phyloP scores from a whole-genome alignment of 441 rosid genomes.

The Dalechampia spathulata region DNA sequence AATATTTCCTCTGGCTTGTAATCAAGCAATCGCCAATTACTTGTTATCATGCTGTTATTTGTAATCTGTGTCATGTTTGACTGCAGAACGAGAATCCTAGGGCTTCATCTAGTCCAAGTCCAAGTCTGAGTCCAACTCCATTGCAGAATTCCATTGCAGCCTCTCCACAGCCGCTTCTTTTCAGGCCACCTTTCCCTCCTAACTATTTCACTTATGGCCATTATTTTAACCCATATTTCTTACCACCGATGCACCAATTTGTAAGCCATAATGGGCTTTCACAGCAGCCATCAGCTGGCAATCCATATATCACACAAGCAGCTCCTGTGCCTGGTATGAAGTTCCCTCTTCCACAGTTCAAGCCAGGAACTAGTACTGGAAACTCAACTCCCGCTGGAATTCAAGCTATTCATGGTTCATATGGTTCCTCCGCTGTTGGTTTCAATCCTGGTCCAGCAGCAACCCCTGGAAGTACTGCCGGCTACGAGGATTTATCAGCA shows the following conservation, averaged over 20 bases:
- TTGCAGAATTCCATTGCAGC: conserved; percentile 42
- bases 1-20: no score
- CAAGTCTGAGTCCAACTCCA: conserved; percentile 41
- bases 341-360: conserved; percentile 44
- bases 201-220: conserved; percentile 56
- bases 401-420: conserved; percentile 45
- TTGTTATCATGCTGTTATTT: not conserved
- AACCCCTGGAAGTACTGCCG: conserved; percentile 36
- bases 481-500: conserved; percentile 43
- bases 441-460: conserved; percentile 44
- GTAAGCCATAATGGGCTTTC: conserved; percentile 52
- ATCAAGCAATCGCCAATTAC: not conserved
- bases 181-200: conserved; percentile 67
- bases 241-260: conserved; percentile 63
- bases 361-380: conserved; percentile 44
- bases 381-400: conserved; percentile 44
- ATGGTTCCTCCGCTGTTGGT: conserved; percentile 38
- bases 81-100: conserved; percentile 53
- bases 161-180: conserved; percentile 55
- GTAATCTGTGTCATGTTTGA: conserved; percentile 15
- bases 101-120: conserved; percentile 38
- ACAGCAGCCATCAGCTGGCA: conserved; percentile 57
- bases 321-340: conserved; percentile 52
- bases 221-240: conserved; percentile 54
- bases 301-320: conserved; percentile 52